Base-by-base conservation (phyloP, 2,329 filamentous ascomycete genomes). In the Botrytis medusae region DNA sequence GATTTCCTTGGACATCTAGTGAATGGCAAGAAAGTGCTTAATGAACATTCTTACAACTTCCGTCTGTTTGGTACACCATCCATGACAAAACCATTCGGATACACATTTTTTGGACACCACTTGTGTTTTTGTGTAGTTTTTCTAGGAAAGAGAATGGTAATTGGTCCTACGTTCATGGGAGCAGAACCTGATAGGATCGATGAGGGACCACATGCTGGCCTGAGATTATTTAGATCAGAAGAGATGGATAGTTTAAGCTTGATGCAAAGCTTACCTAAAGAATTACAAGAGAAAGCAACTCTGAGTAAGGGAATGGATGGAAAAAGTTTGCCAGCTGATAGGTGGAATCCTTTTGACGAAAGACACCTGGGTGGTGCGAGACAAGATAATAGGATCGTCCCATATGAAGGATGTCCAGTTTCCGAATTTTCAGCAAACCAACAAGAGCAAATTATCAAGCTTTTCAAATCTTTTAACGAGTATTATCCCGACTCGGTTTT, bases 311-410 rank as follows among this genome's bases (percentile, higher is more conserved):
- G 76, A 6, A 79, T 79, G 78, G 76, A 80, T 74, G 78, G 77
- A 1, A 77, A 79, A 46, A 78, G 77, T 71, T 76, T 86, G 46
- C 79, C 82, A 22, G 80, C 80, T 20, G 90, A 90, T 16, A 86
- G 92, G 12, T 95, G 92, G 92, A 95, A 95, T 80, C 90, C 90
- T 76, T 92, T 94, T 78, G 93, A 95, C 80, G 92, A 95, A 83
- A 86, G 92, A 9, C 92, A 95, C 78, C 81, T 94, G 7, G 93
- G 92, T 79, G 93, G 93, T 51, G 93, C 93, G 0, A 93, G 92
- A 80, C 87, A 92, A 20, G 93, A 95, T 78, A 96, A 95, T 81
- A 87, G 92, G 18, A 82, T 92, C 18, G 90, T 95, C 0, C 92
- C 93, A 0, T 93, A 90, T 79, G 79, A 95, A 81, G 93, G 93